Conservation (phyloP, 192 early-diverging fungal species). For the Backusella australiensis region DNA sequence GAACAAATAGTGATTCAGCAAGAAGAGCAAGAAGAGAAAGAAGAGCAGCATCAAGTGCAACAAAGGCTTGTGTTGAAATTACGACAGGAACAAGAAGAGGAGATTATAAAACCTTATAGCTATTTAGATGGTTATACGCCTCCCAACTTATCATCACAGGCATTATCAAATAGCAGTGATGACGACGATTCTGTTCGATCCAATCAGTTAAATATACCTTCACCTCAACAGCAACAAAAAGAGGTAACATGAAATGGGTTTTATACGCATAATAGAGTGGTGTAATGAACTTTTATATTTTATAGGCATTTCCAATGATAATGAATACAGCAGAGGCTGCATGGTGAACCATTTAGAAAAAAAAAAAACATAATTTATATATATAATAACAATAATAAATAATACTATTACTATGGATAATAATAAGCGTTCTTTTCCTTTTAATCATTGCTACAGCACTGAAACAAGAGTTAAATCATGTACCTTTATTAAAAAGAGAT, state of each 20-base stretch:
- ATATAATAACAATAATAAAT: not conserved
- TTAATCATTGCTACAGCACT: not conserved
- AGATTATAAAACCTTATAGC: not conserved
- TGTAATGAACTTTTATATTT: not conserved
- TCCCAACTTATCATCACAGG: not conserved
- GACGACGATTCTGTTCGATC: slow-evolving; percentile 10
- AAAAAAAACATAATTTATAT: not conserved
- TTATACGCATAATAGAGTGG: not conserved
- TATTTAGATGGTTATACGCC: slow-evolving; percentile 10
- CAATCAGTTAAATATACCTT: not conserved
- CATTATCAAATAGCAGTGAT: slow-evolving; percentile 5
- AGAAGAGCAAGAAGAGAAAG: not conserved
- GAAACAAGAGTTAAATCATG: too few relatives aligned
- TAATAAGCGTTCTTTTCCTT: not conserved
- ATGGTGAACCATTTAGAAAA: not conserved
- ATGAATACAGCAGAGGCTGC: slow-evolving; percentile 11
- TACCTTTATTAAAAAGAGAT: too few relatives aligned
- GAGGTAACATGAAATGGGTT: slow-evolving; percentile 1
- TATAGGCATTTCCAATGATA: slow-evolving; percentile 1
- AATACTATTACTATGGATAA: not conserved
- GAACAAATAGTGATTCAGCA: not conserved
- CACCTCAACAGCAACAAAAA: not conserved
- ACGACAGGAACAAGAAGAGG: not conserved
- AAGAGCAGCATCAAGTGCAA: not conserved
- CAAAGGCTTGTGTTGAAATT: not conserved